Evolutionary conservation across 345 rosid species (phyloP).

Genomic region (Reutealis trisperma): DNA sequence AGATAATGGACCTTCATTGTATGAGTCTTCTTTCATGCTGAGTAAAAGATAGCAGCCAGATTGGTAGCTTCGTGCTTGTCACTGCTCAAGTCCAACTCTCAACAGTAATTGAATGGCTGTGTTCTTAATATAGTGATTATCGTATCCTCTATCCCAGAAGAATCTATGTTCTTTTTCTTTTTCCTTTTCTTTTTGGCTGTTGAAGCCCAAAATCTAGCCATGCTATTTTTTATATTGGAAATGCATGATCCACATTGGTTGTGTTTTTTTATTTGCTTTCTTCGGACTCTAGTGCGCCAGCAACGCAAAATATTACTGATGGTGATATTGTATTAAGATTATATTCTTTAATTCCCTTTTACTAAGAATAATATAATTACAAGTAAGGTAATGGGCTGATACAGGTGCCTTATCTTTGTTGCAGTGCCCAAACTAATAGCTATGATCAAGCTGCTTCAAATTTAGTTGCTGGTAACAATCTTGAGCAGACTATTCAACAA

Average conservation of each 20-base stretch:
- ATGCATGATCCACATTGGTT: not conserved
- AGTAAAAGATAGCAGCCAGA: too few relatives aligned
- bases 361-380: not conserved
- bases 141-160: not conserved
- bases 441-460: conserved; percentile 90
- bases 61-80: too few relatives aligned
- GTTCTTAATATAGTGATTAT: not conserved
- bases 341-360: not conserved
- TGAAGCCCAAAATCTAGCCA: not conserved
- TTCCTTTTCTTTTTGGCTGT: too few relatives aligned
- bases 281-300: not conserved
- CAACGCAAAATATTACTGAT: not conserved
- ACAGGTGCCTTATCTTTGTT: conserved; percentile 17
- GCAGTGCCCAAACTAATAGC: conserved; percentile 63
- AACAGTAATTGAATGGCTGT: not conserved
- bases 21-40: too few relatives aligned
- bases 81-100: not conserved
- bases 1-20: too few relatives aligned
- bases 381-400: not conserved
- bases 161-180: not conserved
- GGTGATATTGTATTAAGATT: not conserved
- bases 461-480: conserved; percentile 69
- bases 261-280: not conserved
- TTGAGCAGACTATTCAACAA: conserved; percentile 77
- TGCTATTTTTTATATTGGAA: not conserved